Conservation (phyloP, 139 green algal genomes). For the Edaphochlamys debaryana region DNA sequence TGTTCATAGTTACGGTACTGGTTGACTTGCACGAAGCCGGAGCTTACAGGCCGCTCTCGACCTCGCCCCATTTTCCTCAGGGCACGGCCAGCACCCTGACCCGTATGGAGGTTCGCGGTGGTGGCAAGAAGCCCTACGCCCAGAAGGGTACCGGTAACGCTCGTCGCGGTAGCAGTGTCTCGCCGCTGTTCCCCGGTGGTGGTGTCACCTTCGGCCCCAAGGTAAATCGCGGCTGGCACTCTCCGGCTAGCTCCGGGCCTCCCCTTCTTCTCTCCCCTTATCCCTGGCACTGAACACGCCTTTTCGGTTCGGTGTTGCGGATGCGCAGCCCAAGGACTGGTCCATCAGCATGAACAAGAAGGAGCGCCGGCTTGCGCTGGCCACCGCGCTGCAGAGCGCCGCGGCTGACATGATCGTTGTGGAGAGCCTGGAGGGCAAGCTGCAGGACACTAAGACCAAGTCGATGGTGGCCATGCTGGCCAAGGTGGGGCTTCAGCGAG, state of each 20-base stretch:
- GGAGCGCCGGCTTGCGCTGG: conserved; percentile 92
- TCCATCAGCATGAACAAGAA: conserved; percentile 99
- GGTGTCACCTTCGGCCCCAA: conserved; percentile 98
- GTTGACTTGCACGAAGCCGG: too few relatives aligned
- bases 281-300: too few relatives aligned
- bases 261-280: too few relatives aligned
- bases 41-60: too few relatives aligned
- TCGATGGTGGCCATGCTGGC: conserved; percentile 75
- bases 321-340: conserved; percentile 92
- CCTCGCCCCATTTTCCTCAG: conserved; percentile 51
- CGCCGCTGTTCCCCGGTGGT: conserved; percentile 92
- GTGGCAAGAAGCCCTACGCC: conserved; percentile 96
- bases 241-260: too few relatives aligned
- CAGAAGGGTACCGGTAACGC: conserved; percentile 98
- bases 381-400: conserved; percentile 93
- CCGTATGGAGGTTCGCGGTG: conserved; percentile 91
- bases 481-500: too few relatives aligned
- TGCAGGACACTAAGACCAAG: conserved; percentile 87
- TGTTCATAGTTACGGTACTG: too few relatives aligned
- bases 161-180: conserved; percentile 81
- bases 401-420: conserved; percentile 88
- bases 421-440: conserved; percentile 69
- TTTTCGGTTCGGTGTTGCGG: too few relatives aligned
- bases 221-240: conserved; percentile 49
- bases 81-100: conserved; percentile 95